Evolutionary conservation across 2,329 filamentous ascomycete genomes (phyloP), one percentile per base, ranked within the genome.

Genomic region (Fusarium sp.): DNA sequence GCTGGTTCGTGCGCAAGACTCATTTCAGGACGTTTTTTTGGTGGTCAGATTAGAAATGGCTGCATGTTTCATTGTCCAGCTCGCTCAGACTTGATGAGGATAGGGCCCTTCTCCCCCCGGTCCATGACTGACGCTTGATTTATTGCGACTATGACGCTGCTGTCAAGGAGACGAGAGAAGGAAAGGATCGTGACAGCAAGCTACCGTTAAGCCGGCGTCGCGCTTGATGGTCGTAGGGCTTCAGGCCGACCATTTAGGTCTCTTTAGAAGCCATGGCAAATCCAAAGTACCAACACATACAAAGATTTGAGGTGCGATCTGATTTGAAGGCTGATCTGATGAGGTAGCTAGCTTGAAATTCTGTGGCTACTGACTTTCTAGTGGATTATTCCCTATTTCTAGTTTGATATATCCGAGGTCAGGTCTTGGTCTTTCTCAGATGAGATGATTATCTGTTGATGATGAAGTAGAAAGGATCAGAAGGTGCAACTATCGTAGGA

Each of bases 151-250:
- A 97, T 78, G 93, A 97, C 75, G 83, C 88, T 13, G 88, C 87
- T 7, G 78, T 84, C 19, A 81, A 86, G 65, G 90, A 90, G 78
- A 86, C 91, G 31, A 84, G 86, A 50, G 86, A 86, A 19, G 85
- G 88, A 52, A 88, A 88, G 72, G 87, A 91, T 63, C 92, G 93
- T 6, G 93, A 98, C 77, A 91, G 91, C 75, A 87, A 90, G 62
- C 82, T 98, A 62, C 85, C 98, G 50, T 83, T 97, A 60, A 91
- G 92, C 55, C 98, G 96, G 96, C 88, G 94, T 64, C 88, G 93
- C 46, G 94, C 95, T 4, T 98, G 95, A 94, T 98, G 93, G 93
- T 93, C 94, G 0, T 90, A 97, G 75, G 96, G 95, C 13, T 98
- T 98, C 81, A 89, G 86, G 67, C 95, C 96, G 0, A 85, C 96